phyloP scores from a whole-genome alignment of 2,329 filamentous ascomycete species.

The Colletotrichum gloeosporioides region DNA sequence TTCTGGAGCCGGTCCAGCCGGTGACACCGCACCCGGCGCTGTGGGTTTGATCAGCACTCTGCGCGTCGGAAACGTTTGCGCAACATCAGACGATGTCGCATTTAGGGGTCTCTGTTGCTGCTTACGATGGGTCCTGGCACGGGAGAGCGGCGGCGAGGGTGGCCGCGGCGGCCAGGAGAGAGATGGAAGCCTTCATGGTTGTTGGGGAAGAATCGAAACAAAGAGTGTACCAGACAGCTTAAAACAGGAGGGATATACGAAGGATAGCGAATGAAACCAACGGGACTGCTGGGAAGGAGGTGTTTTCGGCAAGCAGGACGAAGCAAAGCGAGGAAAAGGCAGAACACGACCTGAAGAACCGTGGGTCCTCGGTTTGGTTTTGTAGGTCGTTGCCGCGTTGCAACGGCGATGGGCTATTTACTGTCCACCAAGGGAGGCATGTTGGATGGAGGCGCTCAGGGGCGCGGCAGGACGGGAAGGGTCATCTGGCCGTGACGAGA shows the following conservation, averaged over 20 bases:
- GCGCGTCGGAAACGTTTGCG: no score
- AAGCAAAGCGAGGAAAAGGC: not conserved
- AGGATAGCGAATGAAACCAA: not conserved
- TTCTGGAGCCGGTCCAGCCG: slow-evolving; percentile 1
- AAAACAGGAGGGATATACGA: not conserved
- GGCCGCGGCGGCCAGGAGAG: not conserved
- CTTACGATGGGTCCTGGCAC: slow-evolving; percentile 11
- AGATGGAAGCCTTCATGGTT: slow-evolving; percentile 13
- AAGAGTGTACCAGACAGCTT: slow-evolving; percentile 8
- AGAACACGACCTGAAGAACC: not conserved
- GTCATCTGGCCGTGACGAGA: not conserved
- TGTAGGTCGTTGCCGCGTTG: not conserved
- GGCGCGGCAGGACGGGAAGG: not conserved
- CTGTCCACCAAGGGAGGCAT: not conserved
- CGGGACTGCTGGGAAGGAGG: not conserved
- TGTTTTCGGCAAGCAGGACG: not conserved
- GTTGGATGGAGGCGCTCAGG: not conserved
- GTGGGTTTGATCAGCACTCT: not conserved
- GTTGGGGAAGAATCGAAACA: not conserved
- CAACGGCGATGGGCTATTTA: not conserved
- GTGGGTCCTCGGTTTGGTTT: not conserved
- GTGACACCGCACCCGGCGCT: not conserved
- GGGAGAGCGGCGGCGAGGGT: not conserved
- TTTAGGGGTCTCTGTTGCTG: not conserved
- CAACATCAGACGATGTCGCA: not conserved